Conservation (phyloP, 176 grass and related monocot genomes). For the Avena sativa region DNA sequence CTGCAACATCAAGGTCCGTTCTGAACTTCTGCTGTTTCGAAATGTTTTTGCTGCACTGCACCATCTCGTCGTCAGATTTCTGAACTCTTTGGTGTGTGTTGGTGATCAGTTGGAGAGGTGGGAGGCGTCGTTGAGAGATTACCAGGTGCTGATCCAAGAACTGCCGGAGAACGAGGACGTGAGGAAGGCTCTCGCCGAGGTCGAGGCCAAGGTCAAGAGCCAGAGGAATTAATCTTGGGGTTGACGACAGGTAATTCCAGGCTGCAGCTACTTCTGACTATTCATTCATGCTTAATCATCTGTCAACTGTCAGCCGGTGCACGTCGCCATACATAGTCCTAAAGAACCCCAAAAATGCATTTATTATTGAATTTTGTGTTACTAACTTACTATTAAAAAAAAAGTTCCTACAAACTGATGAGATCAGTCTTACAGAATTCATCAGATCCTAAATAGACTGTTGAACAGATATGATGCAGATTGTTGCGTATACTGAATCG, state of each 20-base stretch:
- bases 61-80: not conserved
- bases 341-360: not conserved
- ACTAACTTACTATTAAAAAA: not conserved
- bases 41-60: not conserved
- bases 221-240: constrained; percentile 35
- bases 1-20: constrained; percentile 82
- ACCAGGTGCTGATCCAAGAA: constrained; percentile 79
- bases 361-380: not conserved
- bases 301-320: not conserved
- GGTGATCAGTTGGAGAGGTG: constrained; percentile 80
- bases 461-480: not conserved
- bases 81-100: not conserved
- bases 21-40: not conserved
- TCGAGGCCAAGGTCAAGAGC: constrained; percentile 64
- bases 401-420: not conserved
- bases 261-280: not conserved
- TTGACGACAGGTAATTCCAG: constrained; percentile 47
- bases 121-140: constrained; percentile 88
- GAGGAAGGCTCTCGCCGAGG: constrained; percentile 67
- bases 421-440: not conserved
- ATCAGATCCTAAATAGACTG: not conserved
- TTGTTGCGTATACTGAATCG: not conserved
- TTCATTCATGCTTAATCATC: constrained; percentile 11
- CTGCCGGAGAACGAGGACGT: constrained; percentile 85
- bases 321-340: not conserved